Conservation (phyloP, 257 asterid species). For the Osmanthus fragrans region DNA sequence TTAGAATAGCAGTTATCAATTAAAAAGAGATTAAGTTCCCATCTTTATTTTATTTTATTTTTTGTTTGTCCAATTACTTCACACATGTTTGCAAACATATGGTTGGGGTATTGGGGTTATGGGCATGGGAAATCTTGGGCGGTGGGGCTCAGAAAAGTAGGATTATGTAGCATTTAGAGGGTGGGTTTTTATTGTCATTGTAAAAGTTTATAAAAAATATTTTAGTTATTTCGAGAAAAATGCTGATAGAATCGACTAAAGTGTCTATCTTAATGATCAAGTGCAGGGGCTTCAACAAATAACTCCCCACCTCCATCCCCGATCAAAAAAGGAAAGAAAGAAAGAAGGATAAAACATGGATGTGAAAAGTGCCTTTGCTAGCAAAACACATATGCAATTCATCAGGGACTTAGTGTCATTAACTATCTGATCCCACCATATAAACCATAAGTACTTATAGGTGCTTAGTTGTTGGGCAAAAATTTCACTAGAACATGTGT, state of each 20-base stretch:
- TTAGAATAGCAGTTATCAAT: background rate
- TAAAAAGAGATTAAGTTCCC: background rate
- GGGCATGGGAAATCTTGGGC: background rate
- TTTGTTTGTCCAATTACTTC: background rate
- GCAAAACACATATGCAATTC: background rate
- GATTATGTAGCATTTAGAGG: background rate
- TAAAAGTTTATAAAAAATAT: background rate
- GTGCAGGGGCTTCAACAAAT: background rate
- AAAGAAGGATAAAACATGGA: background rate
- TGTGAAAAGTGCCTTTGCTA: background rate
- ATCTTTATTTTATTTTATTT: background rate
- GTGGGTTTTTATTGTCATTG: background rate
- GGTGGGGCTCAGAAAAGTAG: background rate
- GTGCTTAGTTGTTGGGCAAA: background rate
- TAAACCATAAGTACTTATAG: background rate
- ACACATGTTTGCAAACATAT: background rate
- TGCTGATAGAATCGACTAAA: background rate
- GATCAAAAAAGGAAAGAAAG: background rate
- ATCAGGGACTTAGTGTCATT: background rate
- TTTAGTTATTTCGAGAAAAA: background rate
- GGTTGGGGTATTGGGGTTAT: background rate
- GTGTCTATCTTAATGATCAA: background rate
- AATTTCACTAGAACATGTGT: background rate
- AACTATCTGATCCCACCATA: background rate
- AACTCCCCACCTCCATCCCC: background rate